A percentile compares a stretch with the other conserved stretches of the same genome.
Conservation (phyloP, 176 grass and related monocot species). For the Avena sativa region DNA sequence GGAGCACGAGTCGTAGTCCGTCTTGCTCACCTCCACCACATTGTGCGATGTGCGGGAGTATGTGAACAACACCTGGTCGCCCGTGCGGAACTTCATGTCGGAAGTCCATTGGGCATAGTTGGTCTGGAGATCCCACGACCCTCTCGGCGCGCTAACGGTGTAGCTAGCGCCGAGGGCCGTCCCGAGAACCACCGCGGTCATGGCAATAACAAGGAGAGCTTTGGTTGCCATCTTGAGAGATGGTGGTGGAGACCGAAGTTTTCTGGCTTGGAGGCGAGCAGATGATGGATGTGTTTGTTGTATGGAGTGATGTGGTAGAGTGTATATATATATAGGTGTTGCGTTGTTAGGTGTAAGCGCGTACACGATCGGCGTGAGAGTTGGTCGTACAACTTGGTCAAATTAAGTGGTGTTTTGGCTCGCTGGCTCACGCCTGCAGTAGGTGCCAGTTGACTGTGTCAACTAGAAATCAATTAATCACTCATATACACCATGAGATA, state of each 20-base stretch:
- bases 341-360: slow-evolving; percentile 3
- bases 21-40: slow-evolving; percentile 48
- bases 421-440: not conserved
- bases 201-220: not conserved
- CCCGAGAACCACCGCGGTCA: not conserved
- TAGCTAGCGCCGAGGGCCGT: slow-evolving; percentile 25
- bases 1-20: slow-evolving; percentile 25
- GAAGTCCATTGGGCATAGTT: slow-evolving; percentile 26
- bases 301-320: not conserved
- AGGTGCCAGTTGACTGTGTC: not conserved
- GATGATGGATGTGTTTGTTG: not conserved
- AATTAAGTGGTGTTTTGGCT: not conserved
- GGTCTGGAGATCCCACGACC: slow-evolving; percentile 13
- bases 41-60: not conserved
- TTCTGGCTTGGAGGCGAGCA: not conserved
- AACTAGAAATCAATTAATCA: not conserved
- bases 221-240: not conserved
- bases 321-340: not conserved
- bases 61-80: not conserved
- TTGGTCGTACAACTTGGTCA: not conserved
- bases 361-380: not conserved
- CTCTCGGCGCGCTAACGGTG: slow-evolving; percentile 10
- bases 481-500: not conserved
- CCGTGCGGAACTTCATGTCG: not conserved
- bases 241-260: not conserved